A percentile compares a stretch with the other conserved stretches of the same genome.
phyloP scores from a whole-genome alignment of 2,329 filamentous ascomycete genomes.

The Kalmusia sp. region DNA sequence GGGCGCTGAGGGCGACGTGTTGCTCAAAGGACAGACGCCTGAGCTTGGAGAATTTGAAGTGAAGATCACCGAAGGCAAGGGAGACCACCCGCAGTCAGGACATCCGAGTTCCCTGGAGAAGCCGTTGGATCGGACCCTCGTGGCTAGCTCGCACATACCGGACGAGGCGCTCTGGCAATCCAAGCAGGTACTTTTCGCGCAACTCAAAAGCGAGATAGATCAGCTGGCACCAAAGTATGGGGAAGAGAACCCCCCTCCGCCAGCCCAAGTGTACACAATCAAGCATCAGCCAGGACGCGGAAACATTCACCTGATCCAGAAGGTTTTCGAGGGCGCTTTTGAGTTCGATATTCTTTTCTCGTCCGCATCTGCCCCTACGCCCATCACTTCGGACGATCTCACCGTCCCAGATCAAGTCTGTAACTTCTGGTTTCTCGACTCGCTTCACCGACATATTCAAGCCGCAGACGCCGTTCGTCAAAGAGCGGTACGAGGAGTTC shows the following conservation, averaged over 20 bases:
- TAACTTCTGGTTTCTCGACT: slow-evolving; percentile 73
- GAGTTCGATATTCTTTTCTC: slow-evolving; percentile 93
- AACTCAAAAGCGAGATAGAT: slow-evolving; percentile 70
- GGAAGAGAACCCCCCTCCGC: slow-evolving; percentile 72
- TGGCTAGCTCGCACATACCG: slow-evolving; percentile 73
- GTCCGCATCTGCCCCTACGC: slow-evolving; percentile 69
- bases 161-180: slow-evolving; percentile 81
- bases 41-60: slow-evolving; percentile 82
- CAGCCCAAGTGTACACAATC: slow-evolving; percentile 85
- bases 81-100: slow-evolving; percentile 59
- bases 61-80: slow-evolving; percentile 76
- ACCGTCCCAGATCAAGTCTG: slow-evolving; percentile 71
- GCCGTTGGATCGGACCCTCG: slow-evolving; percentile 76
- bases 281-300: slow-evolving; percentile 71
- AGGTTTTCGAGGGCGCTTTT: slow-evolving; percentile 87
- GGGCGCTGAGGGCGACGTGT: slow-evolving; percentile 68
- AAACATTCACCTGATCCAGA: slow-evolving; percentile 89
- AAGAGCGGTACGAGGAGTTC: slow-evolving; percentile 77
- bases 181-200: slow-evolving; percentile 70
- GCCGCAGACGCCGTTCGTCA: slow-evolving; percentile 77
- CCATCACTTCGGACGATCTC: slow-evolving; percentile 67
- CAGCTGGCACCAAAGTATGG: slow-evolving; percentile 65
- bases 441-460: slow-evolving; percentile 77
- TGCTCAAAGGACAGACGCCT: slow-evolving; percentile 71
- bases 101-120: slow-evolving; percentile 73